phyloP scores from a whole-genome alignment of 805 yeast species.

The Suhomyces pyralidae region DNA sequence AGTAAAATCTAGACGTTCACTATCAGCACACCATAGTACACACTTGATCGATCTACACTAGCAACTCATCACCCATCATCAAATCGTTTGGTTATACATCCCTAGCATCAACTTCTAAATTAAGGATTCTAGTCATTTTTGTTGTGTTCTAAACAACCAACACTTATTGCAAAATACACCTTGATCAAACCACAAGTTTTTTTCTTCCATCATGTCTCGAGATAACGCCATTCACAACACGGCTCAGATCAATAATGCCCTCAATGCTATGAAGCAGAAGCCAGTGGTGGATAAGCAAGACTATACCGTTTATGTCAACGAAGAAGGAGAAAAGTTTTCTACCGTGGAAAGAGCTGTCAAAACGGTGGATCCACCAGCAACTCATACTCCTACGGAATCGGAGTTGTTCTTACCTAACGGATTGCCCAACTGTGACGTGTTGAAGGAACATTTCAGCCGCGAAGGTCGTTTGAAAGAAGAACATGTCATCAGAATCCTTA shows the following conservation, averaged over 20 bases:
- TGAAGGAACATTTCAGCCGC: slow-evolving; percentile 67
- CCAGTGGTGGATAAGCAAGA: slow-evolving; percentile 28
- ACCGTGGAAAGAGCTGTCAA: slow-evolving; percentile 59
- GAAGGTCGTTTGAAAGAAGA: slow-evolving; percentile 77
- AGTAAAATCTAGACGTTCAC: neutral
- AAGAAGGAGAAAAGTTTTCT: slow-evolving; percentile 53
- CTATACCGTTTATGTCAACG: slow-evolving; percentile 47
- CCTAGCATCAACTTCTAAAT: neutral
- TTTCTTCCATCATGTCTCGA: slow-evolving; percentile 3
- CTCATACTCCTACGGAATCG: slow-evolving; percentile 59
- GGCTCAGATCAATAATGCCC: slow-evolving; percentile 61
- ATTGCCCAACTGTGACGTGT: slow-evolving; percentile 67
- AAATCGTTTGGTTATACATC: neutral
- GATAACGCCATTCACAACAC: slow-evolving; percentile 33
- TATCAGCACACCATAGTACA: neutral
- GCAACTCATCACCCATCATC: neutral
- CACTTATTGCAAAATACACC: neutral
- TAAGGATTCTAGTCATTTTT: neutral
- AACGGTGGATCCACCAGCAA: slow-evolving; percentile 64
- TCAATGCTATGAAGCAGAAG: slow-evolving; percentile 54
- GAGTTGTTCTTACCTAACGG: slow-evolving; percentile 64
- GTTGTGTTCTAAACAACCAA: neutral
- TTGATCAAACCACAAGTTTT: neutral
- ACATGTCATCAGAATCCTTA: slow-evolving; percentile 68
- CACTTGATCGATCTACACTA: neutral